Evolutionary conservation across 2,329 filamentous ascomycete species (phyloP).

Genomic region (Colletotrichum melonis): DNA sequence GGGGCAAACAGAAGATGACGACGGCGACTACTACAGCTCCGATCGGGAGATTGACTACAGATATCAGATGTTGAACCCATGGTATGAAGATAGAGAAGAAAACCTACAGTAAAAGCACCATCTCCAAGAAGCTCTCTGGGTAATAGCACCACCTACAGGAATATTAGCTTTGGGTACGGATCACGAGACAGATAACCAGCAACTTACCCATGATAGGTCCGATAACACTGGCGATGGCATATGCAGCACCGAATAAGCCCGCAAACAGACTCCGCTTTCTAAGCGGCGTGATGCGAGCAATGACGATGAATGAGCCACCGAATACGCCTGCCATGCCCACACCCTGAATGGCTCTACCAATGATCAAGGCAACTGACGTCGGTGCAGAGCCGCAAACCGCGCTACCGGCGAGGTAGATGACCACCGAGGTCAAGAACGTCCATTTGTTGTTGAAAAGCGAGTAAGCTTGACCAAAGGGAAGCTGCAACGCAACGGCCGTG

Average conservation of each 20-base stretch:
- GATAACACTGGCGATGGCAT: constrained; percentile 47
- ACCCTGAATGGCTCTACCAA: constrained; percentile 50
- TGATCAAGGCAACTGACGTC: constrained; percentile 47
- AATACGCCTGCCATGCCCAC: constrained; percentile 48
- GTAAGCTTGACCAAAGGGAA: constrained; percentile 43
- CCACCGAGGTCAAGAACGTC: constrained; percentile 39
- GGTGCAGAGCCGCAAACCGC: constrained; percentile 41
- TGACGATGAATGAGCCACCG: constrained; percentile 49
- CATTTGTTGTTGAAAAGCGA: constrained; percentile 43
- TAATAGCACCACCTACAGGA: constrained; percentile 45
- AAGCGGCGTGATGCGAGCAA: constrained; percentile 49
- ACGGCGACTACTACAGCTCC: constrained; percentile 35
- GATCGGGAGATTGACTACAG: constrained; percentile 43
- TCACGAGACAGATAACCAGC: neutral
- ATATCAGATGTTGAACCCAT: neutral
- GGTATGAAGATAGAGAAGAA: too few relatives aligned
- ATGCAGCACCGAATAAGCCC: constrained; percentile 51
- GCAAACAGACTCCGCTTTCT: constrained; percentile 46
- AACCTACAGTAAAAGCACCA: constrained; percentile 50
- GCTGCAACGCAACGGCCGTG: constrained; percentile 40
- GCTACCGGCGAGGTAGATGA: constrained; percentile 40
- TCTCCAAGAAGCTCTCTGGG: constrained; percentile 47
- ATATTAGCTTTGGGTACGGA: neutral
- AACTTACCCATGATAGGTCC: constrained; percentile 39
- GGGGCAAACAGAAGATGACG: constrained; percentile 40